Evolutionary conservation across 169 alveolate species (phyloP).

Genomic region (Plasmodium billcollinsi): DNA sequence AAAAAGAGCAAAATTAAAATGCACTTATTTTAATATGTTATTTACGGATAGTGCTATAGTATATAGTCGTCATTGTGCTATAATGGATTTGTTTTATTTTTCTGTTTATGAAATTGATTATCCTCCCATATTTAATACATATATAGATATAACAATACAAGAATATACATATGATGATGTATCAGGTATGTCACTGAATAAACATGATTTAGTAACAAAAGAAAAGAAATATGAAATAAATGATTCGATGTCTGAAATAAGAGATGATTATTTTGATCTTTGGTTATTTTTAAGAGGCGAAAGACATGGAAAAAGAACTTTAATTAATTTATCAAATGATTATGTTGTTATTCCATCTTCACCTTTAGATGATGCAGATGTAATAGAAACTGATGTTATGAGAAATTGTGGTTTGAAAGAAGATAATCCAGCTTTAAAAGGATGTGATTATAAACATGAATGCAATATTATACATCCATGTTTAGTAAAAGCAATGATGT

Average conservation of each 20-base stretch:
- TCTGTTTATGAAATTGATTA: conserved; percentile 69
- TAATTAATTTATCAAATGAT: conserved; percentile 62
- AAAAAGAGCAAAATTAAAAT: conserved; percentile 60
- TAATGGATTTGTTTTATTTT: conserved; percentile 28
- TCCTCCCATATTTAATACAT: conserved; percentile 74
- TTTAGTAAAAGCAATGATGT: conserved; percentile 61
- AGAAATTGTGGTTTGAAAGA: conserved; percentile 44
- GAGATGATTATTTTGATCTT: conserved; percentile 72
- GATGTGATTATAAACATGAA: conserved; percentile 43
- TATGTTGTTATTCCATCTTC: conserved; percentile 73
- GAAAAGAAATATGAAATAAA: conserved; percentile 68
- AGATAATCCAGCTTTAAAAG: conserved; percentile 50
- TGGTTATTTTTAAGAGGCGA: conserved; percentile 68
- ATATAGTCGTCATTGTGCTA: conserved; percentile 54
- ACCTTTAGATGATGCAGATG: conserved; percentile 28
- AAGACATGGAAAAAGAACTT: conserved; percentile 57
- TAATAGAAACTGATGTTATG: conserved; percentile 54
- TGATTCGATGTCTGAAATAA: conserved; percentile 62
- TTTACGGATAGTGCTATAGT: conserved; percentile 52
- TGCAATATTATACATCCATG: conserved; percentile 65
- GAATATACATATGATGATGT: conserved; percentile 73
- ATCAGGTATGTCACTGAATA: conserved; percentile 27
- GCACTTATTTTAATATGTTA: conserved; percentile 58
- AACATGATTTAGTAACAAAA: conserved; percentile 61
- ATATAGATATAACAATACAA: conserved; percentile 56